A percentile compares a stretch with the other conserved stretches of the same genome.
phyloP scores from a whole-genome alignment of 176 grass and related monocot species.

The Lolium multiflorum region DNA sequence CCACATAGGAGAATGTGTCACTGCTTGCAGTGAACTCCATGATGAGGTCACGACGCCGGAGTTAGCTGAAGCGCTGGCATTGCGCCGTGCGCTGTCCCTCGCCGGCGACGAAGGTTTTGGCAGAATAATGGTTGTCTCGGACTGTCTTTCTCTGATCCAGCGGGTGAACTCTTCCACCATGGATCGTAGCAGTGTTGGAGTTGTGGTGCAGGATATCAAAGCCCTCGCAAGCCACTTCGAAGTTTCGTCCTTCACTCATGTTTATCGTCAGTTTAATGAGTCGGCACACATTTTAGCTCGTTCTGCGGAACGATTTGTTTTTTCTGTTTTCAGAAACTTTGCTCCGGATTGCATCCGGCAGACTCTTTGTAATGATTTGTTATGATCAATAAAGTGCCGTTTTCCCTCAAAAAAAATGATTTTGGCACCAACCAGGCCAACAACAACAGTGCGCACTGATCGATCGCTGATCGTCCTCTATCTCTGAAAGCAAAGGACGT shows the following conservation, averaged over 20 bases:
- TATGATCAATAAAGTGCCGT: no score
- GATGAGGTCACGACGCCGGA: not conserved
- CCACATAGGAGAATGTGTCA: not conserved
- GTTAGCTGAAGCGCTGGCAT: not conserved
- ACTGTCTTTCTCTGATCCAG: not conserved
- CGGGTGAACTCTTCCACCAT: not conserved
- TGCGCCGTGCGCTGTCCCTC: not conserved
- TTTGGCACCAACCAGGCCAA: not conserved
- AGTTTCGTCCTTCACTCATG: not conserved
- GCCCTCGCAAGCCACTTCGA: not conserved
- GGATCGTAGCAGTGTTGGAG: not conserved
- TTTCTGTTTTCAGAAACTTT: no score
- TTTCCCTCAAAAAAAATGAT: no score
- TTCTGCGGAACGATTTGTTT: not conserved
- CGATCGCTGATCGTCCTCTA: not conserved
- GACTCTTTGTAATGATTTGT: no score
- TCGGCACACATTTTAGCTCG: not conserved
- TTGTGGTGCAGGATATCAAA: not conserved
- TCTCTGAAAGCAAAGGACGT: not conserved
- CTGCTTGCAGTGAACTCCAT: not conserved
- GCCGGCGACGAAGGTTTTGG: not conserved
- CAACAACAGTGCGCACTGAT: not conserved
- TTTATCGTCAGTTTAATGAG: not conserved
- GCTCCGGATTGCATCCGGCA: no score
- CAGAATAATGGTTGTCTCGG: not conserved